Evolutionary conservation across 768 basidiomycete genomes (phyloP), one percentile per base, ranked within the genome.

Genomic region (Artomyces pyxidatus): DNA sequence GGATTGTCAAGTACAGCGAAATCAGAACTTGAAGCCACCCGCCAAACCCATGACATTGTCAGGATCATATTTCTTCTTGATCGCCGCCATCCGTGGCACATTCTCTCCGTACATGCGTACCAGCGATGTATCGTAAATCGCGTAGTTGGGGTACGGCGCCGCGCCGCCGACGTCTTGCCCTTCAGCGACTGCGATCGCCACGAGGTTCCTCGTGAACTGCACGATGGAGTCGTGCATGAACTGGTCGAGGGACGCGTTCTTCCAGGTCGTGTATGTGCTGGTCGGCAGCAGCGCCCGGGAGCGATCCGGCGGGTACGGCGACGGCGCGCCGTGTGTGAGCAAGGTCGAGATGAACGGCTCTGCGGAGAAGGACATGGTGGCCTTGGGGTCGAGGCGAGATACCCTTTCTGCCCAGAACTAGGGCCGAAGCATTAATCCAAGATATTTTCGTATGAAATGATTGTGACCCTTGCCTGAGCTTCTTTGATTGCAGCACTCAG

Each of bases 1-100:
- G n/a, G n/a, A n/a, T n/a, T n/a, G n/a, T n/a, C 8, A 41, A 12
- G 21, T 41, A 41, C 26, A 10, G 22, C 22, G 40, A 42, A 23
- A 14, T 54, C 49, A 59, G 25, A 59, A 32, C 47, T 52, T 58
- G 40, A 53, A 58, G 1, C 59, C 59, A 0, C 59, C 57, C 7
- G 59, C 50, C 17, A 57, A 48, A 14, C 37, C 47, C 57, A 60
- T 60, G 30, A 60, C 52, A 16, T 54, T 43, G 6, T 26, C 29
- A 12, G 55, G 57, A 30, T 60, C 59, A 25, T 48, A 38, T 12
- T 12, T 21, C 8, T 6, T 32, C 21, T 37, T 39, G 25, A 60
- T 50, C 19, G 17, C 22, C 23, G 35, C 37, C 46, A 60, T 22
- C 28, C 52, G 32, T 14, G 43, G 35, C 27, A 60, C 1, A 35